Evolutionary conservation across 1,284 basidiomycete genomes (phyloP).

Genomic region (Cerioporus squamosus): DNA sequence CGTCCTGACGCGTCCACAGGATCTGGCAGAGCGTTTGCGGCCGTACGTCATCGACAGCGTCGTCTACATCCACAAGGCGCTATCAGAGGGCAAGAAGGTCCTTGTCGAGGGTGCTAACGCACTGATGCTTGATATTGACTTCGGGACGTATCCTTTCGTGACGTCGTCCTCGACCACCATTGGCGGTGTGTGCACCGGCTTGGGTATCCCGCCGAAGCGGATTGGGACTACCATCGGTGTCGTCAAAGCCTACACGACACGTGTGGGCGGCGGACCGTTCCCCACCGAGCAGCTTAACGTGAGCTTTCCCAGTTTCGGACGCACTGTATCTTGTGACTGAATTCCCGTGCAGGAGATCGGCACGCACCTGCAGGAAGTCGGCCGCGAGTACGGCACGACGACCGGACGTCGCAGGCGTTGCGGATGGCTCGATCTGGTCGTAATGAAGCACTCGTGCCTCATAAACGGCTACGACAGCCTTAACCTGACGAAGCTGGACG

Average conservation of each 20-base stretch:
- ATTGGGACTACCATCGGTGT: conserved; percentile 92
- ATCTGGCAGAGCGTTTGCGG: conserved; percentile 82
- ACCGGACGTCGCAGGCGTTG: conserved; percentile 93
- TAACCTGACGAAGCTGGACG: conserved; percentile 96
- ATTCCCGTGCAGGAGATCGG: conserved; percentile 68
- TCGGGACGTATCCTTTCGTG: conserved; percentile 97
- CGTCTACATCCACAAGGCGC: conserved; percentile 82
- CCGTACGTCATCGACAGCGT: conserved; percentile 93
- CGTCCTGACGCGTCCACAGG: conserved; percentile 43
- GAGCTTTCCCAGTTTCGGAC: conserved; percentile 29
- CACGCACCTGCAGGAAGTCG: conserved; percentile 91
- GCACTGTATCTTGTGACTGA: neutral
- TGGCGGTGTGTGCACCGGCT: conserved; percentile 95
- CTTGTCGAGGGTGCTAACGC: conserved; percentile 98
- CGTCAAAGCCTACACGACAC: conserved; percentile 97
- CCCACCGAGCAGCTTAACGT: conserved; percentile 94
- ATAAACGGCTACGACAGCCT: conserved; percentile 96
- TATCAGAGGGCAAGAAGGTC: conserved; percentile 77
- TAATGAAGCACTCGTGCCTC: conserved; percentile 89
- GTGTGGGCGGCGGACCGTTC: conserved; percentile 97
- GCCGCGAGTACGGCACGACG: conserved; percentile 90
- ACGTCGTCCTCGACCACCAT: conserved; percentile 93
- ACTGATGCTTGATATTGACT: conserved; percentile 97
- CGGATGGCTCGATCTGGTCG: conserved; percentile 97
- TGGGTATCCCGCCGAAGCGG: conserved; percentile 90